Evolutionary conservation across 2,329 filamentous ascomycete genomes (phyloP).

Genomic region (Pezicula radicicola): DNA sequence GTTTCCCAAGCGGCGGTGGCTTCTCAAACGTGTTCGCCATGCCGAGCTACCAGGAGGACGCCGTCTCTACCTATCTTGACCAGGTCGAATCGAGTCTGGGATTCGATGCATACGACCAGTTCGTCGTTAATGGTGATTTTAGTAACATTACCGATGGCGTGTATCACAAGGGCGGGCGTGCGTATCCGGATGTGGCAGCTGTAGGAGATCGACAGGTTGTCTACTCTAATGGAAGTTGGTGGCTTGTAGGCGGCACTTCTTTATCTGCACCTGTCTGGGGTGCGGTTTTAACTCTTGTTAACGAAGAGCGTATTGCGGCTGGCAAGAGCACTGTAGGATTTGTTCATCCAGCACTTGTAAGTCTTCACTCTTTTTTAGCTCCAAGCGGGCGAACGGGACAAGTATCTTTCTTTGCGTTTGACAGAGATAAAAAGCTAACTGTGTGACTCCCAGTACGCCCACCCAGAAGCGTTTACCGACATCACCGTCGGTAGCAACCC

Average conservation of each 20-base stretch:
- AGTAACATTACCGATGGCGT: constrained; percentile 26
- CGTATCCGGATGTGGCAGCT: constrained; percentile 40
- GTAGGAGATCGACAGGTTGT: constrained; percentile 27
- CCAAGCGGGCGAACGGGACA: constrained; percentile 1
- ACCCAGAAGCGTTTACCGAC: constrained; percentile 29
- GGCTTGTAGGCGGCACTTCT: constrained; percentile 39
- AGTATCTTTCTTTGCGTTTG: not conserved
- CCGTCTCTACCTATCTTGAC: constrained; percentile 35
- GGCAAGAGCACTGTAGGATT: constrained; percentile 40
- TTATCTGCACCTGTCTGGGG: constrained; percentile 40
- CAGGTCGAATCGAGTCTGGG: constrained; percentile 26
- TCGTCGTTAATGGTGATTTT: constrained; percentile 28
- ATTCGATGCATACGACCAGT: constrained; percentile 28
- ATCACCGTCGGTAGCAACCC: constrained; percentile 27
- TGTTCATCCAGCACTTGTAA: constrained; percentile 36
- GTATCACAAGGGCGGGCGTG: constrained; percentile 38
- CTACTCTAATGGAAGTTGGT: constrained; percentile 22
- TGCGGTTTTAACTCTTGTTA: constrained; percentile 38
- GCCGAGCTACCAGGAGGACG: constrained; percentile 35
- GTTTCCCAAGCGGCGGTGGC: constrained; percentile 35
- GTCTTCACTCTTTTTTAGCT: not conserved
- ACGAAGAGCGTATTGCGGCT: constrained; percentile 35
- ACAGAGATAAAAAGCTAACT: constrained; percentile 1
- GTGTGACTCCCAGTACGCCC: constrained; percentile 20
- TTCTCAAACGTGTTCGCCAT: constrained; percentile 39